phyloP scores from a whole-genome alignment of 2,329 filamentous ascomycete species.

The Corynespora cassiicola region DNA sequence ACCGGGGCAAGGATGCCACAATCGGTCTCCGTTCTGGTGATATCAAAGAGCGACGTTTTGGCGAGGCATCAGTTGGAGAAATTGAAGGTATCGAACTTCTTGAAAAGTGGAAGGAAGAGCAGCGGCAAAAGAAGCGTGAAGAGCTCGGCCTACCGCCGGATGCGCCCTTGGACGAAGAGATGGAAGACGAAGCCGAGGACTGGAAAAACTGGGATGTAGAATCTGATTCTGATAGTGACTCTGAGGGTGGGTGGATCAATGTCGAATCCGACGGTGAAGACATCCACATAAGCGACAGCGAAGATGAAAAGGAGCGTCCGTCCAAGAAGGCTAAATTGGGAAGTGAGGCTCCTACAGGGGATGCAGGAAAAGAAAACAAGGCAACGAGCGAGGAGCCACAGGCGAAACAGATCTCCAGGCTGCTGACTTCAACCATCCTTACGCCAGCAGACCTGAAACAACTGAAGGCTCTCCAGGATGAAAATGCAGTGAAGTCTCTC shows the following conservation, averaged over 20 bases:
- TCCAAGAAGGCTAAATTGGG: conserved; percentile 69
- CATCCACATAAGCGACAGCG: conserved; percentile 74
- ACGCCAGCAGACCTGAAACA: conserved; percentile 97
- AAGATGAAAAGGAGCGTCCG: conserved; percentile 69
- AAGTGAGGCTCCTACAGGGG: conserved; percentile 42
- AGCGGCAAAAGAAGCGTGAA: conserved; percentile 74
- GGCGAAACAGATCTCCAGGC: conserved; percentile 59
- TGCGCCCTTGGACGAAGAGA: conserved; percentile 65
- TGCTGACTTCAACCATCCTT: conserved; percentile 92
- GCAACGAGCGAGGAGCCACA: conserved; percentile 45
- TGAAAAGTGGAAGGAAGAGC: conserved; percentile 92
- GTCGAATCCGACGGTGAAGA: conserved; percentile 82
- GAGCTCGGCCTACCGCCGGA: conserved; percentile 72
- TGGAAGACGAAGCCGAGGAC: conserved; percentile 64
- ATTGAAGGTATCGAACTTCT: conserved; percentile 94
- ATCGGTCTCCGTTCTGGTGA: conserved; percentile 80
- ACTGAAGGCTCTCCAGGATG: conserved; percentile 82
- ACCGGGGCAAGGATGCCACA: conserved; percentile 88
- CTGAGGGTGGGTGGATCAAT: conserved; percentile 91
- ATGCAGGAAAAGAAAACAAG: conserved; percentile 53
- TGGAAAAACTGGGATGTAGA: conserved; percentile 69
- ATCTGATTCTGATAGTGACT: conserved; percentile 64
- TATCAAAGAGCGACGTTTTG: conserved; percentile 79
- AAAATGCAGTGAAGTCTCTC: conserved; percentile 72
- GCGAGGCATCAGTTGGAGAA: conserved; percentile 80